Conservation (phyloP, 306 rosid species). For the Vicia faba region DNA sequence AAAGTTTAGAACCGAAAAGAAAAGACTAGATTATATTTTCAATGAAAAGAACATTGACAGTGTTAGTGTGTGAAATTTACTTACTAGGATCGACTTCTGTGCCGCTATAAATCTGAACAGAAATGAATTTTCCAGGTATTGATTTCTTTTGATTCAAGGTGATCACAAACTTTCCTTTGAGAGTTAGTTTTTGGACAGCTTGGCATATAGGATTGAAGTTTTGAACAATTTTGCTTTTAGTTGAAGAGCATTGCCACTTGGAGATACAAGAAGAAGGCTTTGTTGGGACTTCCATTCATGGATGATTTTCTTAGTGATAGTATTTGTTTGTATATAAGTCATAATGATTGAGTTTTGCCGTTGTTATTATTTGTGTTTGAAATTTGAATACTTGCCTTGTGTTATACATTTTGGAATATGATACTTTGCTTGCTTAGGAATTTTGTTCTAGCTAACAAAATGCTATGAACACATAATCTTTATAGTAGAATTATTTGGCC, state of each 20-base stretch:
- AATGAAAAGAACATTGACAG: neutral
- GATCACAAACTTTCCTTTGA: constrained; percentile 49
- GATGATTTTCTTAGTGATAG: neutral
- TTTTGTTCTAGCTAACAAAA: constrained; percentile 4
- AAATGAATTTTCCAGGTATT: constrained; percentile 51
- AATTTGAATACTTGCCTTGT: constrained; percentile 29
- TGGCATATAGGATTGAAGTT: constrained; percentile 26
- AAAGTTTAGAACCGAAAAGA: constrained; percentile 6
- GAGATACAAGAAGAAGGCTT: constrained; percentile 23
- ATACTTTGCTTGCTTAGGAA: constrained; percentile 48
- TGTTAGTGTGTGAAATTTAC: constrained; percentile 15
- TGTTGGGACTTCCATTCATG: constrained; percentile 37
- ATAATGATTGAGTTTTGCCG: neutral
- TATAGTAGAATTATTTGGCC: neutral
- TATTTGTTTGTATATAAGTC: neutral
- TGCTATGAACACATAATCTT: neutral
- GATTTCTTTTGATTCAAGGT: constrained; percentile 38
- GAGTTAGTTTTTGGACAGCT: constrained; percentile 19
- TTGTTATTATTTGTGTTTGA: neutral
- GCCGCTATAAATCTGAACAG: constrained; percentile 61
- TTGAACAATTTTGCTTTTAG: constrained; percentile 30
- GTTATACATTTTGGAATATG: constrained; percentile 40
- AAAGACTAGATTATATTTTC: neutral
- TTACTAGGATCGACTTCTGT: constrained; percentile 57
- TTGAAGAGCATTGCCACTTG: constrained; percentile 5